These are phyloP conservation scores for Dothistroma pini DNA, from an alignment of 2,329 filamentous ascomycete genomes.

Conservation along the genomic window DNA sequence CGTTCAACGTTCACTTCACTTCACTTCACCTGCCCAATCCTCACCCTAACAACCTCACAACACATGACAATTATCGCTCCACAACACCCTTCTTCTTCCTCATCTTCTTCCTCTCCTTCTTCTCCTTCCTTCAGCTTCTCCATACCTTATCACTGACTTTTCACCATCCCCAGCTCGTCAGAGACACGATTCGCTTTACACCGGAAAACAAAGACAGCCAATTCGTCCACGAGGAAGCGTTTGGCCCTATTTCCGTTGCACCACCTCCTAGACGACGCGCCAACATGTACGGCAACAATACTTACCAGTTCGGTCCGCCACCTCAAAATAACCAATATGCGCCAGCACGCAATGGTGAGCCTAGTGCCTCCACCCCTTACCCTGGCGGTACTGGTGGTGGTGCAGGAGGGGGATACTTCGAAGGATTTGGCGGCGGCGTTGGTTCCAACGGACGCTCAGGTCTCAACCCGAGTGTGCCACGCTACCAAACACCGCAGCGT, in stretches of 20 bases:
- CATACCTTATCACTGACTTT: background rate
- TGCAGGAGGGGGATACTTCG: background rate
- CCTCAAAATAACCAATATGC: background rate
- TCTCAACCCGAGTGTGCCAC: slow-evolving; percentile 2
- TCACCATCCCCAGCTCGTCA: background rate
- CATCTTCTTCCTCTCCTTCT: background rate
- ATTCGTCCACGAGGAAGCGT: background rate
- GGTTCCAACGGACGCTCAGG: background rate
- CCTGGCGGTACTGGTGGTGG: background rate
- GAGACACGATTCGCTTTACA: background rate
- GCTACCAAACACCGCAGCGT: slow-evolving; percentile 4
- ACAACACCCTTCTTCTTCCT: background rate
- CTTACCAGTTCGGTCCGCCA: background rate
- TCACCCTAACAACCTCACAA: background rate
- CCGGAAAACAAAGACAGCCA: background rate
- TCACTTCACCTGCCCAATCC: background rate
- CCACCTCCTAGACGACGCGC: background rate
- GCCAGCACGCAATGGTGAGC: background rate
- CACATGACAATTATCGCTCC: background rate
- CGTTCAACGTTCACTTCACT: background rate
- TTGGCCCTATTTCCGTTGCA: background rate
- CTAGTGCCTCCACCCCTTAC: background rate
- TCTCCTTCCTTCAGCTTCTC: background rate
- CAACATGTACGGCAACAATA: background rate
- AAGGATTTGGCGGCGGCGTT: background rate